Conservation (phyloP, 2,329 filamentous ascomycete species). For the Colletotrichum lindemuthianum region DNA sequence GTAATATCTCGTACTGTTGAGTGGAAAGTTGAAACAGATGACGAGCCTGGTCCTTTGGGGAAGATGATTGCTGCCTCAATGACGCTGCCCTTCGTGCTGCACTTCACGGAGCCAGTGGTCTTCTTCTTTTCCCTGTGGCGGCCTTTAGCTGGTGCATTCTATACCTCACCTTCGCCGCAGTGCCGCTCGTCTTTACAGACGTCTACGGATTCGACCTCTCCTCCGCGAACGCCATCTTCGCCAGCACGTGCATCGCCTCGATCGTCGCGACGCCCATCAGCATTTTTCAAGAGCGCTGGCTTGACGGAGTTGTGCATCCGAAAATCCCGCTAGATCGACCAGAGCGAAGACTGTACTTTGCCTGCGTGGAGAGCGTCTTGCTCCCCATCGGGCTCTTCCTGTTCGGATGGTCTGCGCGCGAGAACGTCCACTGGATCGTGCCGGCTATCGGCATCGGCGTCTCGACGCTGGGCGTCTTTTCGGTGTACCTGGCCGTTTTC, state of each 20-base stretch:
- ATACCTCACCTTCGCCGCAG: slow-evolving; percentile 62
- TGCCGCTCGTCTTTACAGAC: slow-evolving; percentile 57
- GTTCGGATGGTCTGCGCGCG: slow-evolving; percentile 65
- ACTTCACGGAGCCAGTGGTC: slow-evolving; percentile 71
- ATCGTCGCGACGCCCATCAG: slow-evolving; percentile 73
- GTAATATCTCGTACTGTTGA: slow-evolving; percentile 63
- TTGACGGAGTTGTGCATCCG: not conserved
- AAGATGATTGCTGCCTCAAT: slow-evolving; percentile 80
- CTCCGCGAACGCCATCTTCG: not conserved
- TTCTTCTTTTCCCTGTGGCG: slow-evolving; percentile 62
- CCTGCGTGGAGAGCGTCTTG: slow-evolving; percentile 41
- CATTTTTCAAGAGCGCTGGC: slow-evolving; percentile 71
- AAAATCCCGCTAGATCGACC: slow-evolving; percentile 65
- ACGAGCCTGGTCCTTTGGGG: slow-evolving; percentile 73
- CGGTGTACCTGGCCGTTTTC: slow-evolving; percentile 63
- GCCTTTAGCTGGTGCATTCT: slow-evolving; percentile 61
- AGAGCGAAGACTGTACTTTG: slow-evolving; percentile 84
- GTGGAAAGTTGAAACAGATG: slow-evolving; percentile 82
- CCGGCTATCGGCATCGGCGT: slow-evolving; percentile 65
- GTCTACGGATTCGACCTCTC: slow-evolving; percentile 63
- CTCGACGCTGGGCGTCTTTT: slow-evolving; percentile 69
- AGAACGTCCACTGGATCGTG: slow-evolving; percentile 61
- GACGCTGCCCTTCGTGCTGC: slow-evolving; percentile 78
- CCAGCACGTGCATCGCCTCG: not conserved
- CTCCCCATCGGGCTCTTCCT: slow-evolving; percentile 70